Evolutionary conservation across 2,329 filamentous ascomycete species (phyloP).

Genomic region (Pseudogymnoascus sp.): DNA sequence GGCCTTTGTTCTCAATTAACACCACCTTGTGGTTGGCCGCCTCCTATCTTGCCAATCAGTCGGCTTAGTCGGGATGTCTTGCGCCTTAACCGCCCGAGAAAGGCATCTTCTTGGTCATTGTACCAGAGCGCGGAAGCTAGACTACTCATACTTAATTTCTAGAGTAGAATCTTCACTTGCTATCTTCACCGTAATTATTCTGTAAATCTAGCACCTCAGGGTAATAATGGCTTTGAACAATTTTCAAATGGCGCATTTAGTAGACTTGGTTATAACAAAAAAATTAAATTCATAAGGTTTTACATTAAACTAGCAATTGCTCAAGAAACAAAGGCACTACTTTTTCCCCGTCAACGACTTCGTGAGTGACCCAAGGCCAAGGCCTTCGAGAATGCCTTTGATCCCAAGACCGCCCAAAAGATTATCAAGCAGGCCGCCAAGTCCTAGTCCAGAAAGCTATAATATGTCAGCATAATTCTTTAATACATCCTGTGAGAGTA

Average conservation of each 20-base stretch:
- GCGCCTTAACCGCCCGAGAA: no score
- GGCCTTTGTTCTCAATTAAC: no score
- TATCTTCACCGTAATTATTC: no score
- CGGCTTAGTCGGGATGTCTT: no score
- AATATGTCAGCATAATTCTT: neutral
- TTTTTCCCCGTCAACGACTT: conserved; percentile 41
- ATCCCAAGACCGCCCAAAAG: conserved; percentile 71
- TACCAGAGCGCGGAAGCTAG: no score
- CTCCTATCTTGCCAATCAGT: no score
- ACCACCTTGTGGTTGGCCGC: no score
- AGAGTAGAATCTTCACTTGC: no score
- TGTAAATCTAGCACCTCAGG: no score
- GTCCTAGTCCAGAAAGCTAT: conserved; percentile 56
- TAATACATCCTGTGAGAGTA: conserved; percentile 33
- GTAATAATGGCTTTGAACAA: neutral
- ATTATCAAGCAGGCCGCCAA: conserved; percentile 73
- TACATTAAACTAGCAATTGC: neutral
- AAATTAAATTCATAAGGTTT: neutral
- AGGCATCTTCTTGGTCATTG: no score
- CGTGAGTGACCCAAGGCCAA: conserved; percentile 52
- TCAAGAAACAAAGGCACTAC: conserved; percentile 12
- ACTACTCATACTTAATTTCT: no score
- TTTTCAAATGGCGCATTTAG: neutral
- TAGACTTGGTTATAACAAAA: neutral
- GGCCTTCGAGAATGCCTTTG: conserved; percentile 63